These are phyloP conservation scores for Arthrobotrys iridis DNA, from an alignment of 2,329 filamentous ascomycete species.

Conservation along the genomic window DNA sequence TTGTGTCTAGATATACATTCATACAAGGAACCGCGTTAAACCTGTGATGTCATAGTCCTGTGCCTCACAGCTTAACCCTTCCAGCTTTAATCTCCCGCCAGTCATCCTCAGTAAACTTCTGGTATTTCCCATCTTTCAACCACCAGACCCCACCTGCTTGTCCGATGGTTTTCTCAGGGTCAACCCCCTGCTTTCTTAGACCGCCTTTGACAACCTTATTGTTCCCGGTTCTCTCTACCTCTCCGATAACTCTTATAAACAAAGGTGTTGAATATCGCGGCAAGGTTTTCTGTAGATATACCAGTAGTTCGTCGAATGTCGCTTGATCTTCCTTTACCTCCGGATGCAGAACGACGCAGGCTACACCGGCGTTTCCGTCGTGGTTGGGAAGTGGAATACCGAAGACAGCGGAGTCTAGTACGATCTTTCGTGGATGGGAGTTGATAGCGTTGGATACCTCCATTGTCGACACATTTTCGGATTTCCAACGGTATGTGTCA, in stretches of 20 bases:
- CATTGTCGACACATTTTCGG: slow-evolving; percentile 81
- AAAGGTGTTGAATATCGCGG: slow-evolving; percentile 80
- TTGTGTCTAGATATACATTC: neutral
- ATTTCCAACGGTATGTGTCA: slow-evolving; percentile 83
- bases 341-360: slow-evolving; percentile 69
- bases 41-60: too few relatives aligned
- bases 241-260: slow-evolving; percentile 75
- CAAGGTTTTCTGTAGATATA: slow-evolving; percentile 69
- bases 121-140: slow-evolving; percentile 75
- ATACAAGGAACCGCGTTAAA: neutral
- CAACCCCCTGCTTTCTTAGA: slow-evolving; percentile 77
- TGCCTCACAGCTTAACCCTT: slow-evolving; percentile 72
- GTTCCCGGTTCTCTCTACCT: slow-evolving; percentile 74
- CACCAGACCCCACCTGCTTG: slow-evolving; percentile 67
- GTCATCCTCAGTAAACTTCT: slow-evolving; percentile 72
- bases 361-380: slow-evolving; percentile 85
- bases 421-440: slow-evolving; percentile 66
- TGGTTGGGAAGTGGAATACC: slow-evolving; percentile 81
- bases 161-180: slow-evolving; percentile 67
- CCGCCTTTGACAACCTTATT: slow-evolving; percentile 87
- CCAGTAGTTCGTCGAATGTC: slow-evolving; percentile 69
- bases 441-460: slow-evolving; percentile 83
- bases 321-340: slow-evolving; percentile 64
- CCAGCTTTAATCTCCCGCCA: slow-evolving; percentile 76
- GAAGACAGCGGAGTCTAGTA: slow-evolving; percentile 86